Evolutionary conservation across 768 basidiomycete genomes (phyloP), one percentile per base, ranked within the genome.

Genomic region (Tricholoma sp.): DNA sequence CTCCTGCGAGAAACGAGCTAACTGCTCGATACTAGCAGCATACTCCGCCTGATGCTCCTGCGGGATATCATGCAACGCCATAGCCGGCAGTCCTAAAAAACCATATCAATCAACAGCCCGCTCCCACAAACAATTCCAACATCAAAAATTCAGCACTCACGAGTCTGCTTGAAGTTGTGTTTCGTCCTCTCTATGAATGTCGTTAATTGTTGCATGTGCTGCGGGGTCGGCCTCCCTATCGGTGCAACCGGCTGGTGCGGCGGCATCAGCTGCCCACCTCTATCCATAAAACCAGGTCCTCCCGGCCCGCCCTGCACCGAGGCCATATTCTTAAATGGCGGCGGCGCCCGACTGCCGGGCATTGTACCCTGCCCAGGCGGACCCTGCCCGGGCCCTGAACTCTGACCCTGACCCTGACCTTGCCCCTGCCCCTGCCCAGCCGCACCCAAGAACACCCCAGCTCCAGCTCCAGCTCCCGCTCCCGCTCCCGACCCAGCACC

Each of bases 21-120:
- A 63, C 34, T 78, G 73, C 50, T 85, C 83, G 29, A 88, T 70
- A 5, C 78, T 41, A 20, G 65, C 63, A 52, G 74, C 78, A 60
- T 80, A 89, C 53, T 83, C 83, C 42, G 71, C 56, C 44, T 80
- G 75, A 56, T 83, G 83, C 1, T 83, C 81, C 8, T 76, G 71
- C 4, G 83, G 75, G 28, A 88, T 62, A 15, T 76, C 75, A 15
- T 73, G 63, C 7, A 61, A 49, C 8, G 62, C 52, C 65, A 77
- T 74, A 45, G 61, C 65, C 6, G 64, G 67, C 41, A 76, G 65
- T 29, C 65, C 80, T 80, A 41, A 18, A 36, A 37, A 57, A 33
- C 13, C 31, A 17, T 9, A 37, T 34, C 18, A 1, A 13, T 52
- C 8, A 42, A 32, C 37, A 31, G 2, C 2, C 4, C 24, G n/a